phyloP scores from a whole-genome alignment of 306 rosid species.

The Sicyos edulis region DNA sequence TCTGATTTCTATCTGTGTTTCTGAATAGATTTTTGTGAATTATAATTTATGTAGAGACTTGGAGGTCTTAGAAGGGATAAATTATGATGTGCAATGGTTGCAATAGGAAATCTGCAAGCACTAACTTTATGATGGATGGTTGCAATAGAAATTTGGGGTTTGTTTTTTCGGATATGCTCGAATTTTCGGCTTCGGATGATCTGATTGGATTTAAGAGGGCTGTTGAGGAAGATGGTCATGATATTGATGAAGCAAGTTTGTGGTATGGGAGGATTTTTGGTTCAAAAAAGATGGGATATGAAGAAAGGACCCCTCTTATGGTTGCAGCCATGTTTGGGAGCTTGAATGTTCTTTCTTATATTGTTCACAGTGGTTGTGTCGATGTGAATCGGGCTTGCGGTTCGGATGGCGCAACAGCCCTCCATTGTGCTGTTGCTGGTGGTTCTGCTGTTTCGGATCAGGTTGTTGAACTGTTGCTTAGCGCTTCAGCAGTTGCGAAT shows the following conservation, averaged over 20 bases:
- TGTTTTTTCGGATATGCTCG: constrained; percentile 47
- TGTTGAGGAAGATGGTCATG: constrained; percentile 46
- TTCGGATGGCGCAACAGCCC: constrained; percentile 65
- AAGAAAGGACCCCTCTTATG: constrained; percentile 79
- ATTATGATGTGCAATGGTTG: constrained; percentile 66
- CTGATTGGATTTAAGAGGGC: constrained; percentile 49
- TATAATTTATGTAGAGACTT: constrained; percentile 5
- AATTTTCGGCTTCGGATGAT: constrained; percentile 54
- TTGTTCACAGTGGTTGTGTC: constrained; percentile 40
- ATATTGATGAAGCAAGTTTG: constrained; percentile 47
- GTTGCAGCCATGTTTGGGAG: constrained; percentile 82
- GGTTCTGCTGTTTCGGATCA: constrained; percentile 48
- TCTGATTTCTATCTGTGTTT: no score
- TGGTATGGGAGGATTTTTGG: constrained; percentile 81
- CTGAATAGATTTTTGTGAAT: background rate
- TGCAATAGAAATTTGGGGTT: constrained; percentile 10
- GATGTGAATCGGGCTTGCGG: constrained; percentile 60
- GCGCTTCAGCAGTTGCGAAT: constrained; percentile 50
- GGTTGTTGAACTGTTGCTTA: constrained; percentile 59
- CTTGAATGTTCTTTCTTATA: constrained; percentile 46
- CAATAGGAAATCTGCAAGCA: constrained; percentile 40
- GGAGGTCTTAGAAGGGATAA: constrained; percentile 11
- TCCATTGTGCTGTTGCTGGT: constrained; percentile 76
- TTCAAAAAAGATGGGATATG: constrained; percentile 51
- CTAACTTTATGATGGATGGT: constrained; percentile 43